Evolutionary conservation across 768 basidiomycete genomes (phyloP).

Genomic region (Lepiota subincarnata): DNA sequence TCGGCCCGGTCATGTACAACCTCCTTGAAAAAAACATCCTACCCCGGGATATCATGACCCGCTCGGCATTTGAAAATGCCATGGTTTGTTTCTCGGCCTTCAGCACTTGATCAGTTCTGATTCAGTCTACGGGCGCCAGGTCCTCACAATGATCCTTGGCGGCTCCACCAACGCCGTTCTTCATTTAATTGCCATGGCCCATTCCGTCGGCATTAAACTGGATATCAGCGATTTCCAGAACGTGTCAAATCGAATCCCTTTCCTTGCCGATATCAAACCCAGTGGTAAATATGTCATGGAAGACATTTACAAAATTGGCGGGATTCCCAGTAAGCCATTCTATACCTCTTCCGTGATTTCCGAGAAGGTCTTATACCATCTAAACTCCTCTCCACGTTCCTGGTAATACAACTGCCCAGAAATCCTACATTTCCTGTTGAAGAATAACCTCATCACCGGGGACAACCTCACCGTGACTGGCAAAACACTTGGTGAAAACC

Average conservation of each 20-base stretch:
- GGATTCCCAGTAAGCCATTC: slow-evolving; percentile 78
- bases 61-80: slow-evolving; percentile 95
- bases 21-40: slow-evolving; percentile 89
- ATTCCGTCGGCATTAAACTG: slow-evolving; percentile 88
- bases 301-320: slow-evolving; percentile 92
- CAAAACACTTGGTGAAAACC: slow-evolving; percentile 84
- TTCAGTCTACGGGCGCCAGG: slow-evolving; percentile 40
- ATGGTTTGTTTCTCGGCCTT: slow-evolving; percentile 56
- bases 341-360: slow-evolving; percentile 3
- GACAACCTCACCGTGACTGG: slow-evolving; percentile 91
- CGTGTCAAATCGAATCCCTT: slow-evolving; percentile 89
- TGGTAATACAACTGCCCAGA: slow-evolving; percentile 38
- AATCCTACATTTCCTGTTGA: slow-evolving; percentile 79
- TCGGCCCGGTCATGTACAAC: slow-evolving; percentile 81
- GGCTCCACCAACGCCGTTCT: slow-evolving; percentile 98
- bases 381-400: neutral
- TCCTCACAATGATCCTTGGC: slow-evolving; percentile 93
- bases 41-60: slow-evolving; percentile 95
- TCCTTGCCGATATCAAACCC: slow-evolving; percentile 95
- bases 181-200: slow-evolving; percentile 95
- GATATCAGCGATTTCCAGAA: slow-evolving; percentile 89
- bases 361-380: neutral
- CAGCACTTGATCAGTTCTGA: neutral
- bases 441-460: slow-evolving; percentile 87
- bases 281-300: slow-evolving; percentile 99